Evolutionary conservation across 257 asterid genomes (phyloP), one percentile per base, ranked within the genome.

Genomic region (Rhazya stricta): DNA sequence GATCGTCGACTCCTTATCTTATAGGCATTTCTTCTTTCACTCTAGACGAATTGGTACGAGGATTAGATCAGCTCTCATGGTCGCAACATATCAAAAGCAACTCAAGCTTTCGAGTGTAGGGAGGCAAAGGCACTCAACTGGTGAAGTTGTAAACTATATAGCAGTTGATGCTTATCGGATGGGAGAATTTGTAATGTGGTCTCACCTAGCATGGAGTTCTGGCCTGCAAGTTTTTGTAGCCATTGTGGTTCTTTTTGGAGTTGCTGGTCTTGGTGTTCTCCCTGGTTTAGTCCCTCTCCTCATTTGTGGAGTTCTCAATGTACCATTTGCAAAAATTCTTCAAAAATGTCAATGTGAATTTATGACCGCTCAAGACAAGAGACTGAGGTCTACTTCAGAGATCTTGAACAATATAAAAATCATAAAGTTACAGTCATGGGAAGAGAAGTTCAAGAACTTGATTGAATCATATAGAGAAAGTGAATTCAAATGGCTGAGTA

Each of bases 351-450:
- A 88, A 67, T 83, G 83, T 0, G 89, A 87, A 63, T 86, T 91
- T 78, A 89, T 91, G 97, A 19, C 74, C 15, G 85, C 71, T 37
- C 97, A 91, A 73, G 97, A 89, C 80, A 85, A 77, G 84, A 76
- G 97, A 37, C 75, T 91, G 74, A 83, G 92, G 74, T 80, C 91
- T 29, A 81, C 86, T 77, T 86, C 94, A 8, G 97, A 91, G 75
- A 88, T 89, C 71, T 88, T 91, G 53, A 91, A 91, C 83, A 89
- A 75, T 79, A 91, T 91, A 89, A 91, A 91, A 73, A 86, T 91
- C 69, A 87, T 91, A 45, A 91, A 91, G 87, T 72, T 89, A 83
- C 96, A 88, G 62, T 89, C 97, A 0, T 91, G 97, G 97, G 96
- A 91, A 70, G 85, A 87, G 68, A 85, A 91, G 25, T 91, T 89